These are phyloP conservation scores for Epipyxis sp. DNA, from an alignment of 108 stramenopile species.

Conservation along the genomic window DNA sequence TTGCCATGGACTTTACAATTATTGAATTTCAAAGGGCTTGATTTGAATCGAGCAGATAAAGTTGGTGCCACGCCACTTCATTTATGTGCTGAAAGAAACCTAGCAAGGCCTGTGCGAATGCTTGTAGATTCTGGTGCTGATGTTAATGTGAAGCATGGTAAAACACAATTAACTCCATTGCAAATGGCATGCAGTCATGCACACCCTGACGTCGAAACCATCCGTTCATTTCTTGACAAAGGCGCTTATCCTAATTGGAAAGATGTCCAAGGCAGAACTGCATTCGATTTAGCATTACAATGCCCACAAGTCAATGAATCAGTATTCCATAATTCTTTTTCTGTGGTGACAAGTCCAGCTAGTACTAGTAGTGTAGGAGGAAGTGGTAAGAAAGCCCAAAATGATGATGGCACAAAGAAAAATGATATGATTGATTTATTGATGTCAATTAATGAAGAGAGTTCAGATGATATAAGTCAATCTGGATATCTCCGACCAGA, in stretches of 20 bases:
- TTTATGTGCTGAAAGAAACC: conserved; percentile 29
- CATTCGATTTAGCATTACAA: conserved; percentile 13
- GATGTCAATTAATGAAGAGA: no score
- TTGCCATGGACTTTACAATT: conserved; percentile 28
- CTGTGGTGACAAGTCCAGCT: neutral
- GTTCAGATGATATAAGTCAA: no score
- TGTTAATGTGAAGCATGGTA: neutral
- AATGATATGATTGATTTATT: neutral
- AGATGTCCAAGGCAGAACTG: conserved; percentile 18
- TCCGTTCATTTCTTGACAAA: conserved; percentile 23
- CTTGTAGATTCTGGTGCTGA: conserved; percentile 28
- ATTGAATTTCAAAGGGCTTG: neutral
- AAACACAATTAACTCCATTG: neutral
- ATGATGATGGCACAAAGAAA: neutral
- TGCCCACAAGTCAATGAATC: no score
- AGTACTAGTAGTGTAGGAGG: neutral
- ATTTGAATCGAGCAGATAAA: conserved; percentile 20
- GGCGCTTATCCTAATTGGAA: conserved; percentile 35
- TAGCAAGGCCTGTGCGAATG: conserved; percentile 26
- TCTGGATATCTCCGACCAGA: no score
- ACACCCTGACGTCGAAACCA: conserved; percentile 27
- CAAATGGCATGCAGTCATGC: conserved; percentile 9
- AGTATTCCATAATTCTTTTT: no score
- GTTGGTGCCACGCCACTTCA: conserved; percentile 23
- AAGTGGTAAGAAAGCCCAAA: neutral